Evolutionary conservation across 2,329 filamentous ascomycete species (phyloP).

Genomic region (Aphanoascus verrucosus): DNA sequence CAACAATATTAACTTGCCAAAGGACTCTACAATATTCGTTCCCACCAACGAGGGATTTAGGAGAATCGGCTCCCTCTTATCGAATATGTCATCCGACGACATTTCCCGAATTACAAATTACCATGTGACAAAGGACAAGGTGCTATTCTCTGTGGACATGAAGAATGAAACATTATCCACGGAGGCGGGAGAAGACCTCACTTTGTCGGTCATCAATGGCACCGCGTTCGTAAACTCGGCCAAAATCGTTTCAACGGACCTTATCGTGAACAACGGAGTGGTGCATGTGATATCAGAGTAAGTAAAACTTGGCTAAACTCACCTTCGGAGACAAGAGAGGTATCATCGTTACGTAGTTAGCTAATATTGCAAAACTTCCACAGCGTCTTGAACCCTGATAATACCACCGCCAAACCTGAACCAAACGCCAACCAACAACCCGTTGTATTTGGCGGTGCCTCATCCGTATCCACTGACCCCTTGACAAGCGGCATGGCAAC

Average conservation of each 20-base stretch:
- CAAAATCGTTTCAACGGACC: slow-evolving; percentile 39
- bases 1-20: slow-evolving; percentile 28
- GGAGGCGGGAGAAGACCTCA: slow-evolving; percentile 40
- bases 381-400: slow-evolving; percentile 49
- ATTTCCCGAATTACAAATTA: slow-evolving; percentile 50
- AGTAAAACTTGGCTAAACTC: slow-evolving; percentile 19
- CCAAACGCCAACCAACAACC: slow-evolving; percentile 36
- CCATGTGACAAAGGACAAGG: slow-evolving; percentile 49
- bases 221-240: slow-evolving; percentile 44
- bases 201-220: slow-evolving; percentile 35
- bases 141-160: slow-evolving; percentile 44
- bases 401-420: slow-evolving; percentile 37
- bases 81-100: slow-evolving; percentile 26
- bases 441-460: slow-evolving; percentile 45
- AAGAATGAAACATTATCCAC: slow-evolving; percentile 29
- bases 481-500: slow-evolving; percentile 47
- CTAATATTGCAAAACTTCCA: not conserved
- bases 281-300: slow-evolving; percentile 49
- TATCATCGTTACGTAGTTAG: not conserved
- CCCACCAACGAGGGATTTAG: slow-evolving; percentile 14
- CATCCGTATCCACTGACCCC: slow-evolving; percentile 39
- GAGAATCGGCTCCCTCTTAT: slow-evolving; percentile 11
- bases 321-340: too few relatives aligned
- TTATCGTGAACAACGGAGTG: slow-evolving; percentile 47
- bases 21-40: slow-evolving; percentile 27